Evolutionary conservation across 331 rosid genomes (phyloP).

Genomic region (Pyracantha coccinea): DNA sequence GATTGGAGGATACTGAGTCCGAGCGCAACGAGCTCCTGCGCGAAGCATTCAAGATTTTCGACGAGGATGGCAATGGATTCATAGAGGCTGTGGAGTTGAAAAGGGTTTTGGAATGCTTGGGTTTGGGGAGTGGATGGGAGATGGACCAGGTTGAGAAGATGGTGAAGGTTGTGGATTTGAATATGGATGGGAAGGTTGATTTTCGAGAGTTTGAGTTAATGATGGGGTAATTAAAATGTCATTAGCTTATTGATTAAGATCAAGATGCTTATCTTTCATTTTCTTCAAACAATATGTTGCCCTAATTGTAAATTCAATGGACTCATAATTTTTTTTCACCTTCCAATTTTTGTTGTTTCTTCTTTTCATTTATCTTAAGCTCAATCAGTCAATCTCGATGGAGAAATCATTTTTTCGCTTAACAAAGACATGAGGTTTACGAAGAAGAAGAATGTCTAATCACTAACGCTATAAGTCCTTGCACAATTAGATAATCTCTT

Average conservation of each 20-base stretch:
- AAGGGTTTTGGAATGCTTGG: conserved; percentile 85
- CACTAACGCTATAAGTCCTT: too few species aligned
- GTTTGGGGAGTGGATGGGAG: conserved; percentile 79
- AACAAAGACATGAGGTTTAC: too few species aligned
- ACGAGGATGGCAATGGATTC: conserved; percentile 80
- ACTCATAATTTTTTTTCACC: background rate
- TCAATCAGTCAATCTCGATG: too few species aligned
- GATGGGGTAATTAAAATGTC: conserved; percentile 43
- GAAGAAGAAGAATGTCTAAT: too few species aligned
- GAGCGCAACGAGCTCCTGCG: conserved; percentile 44
- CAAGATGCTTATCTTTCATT: background rate
- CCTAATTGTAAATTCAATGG: conserved; percentile 28
- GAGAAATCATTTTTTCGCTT: too few species aligned
- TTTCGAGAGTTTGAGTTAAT: conserved; percentile 70
- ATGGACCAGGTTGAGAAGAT: conserved; percentile 64
- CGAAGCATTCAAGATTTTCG: conserved; percentile 83
- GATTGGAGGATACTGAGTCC: conserved; percentile 29
- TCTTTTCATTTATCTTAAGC: background rate
- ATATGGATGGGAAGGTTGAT: conserved; percentile 85
- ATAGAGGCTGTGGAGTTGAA: conserved; percentile 85
- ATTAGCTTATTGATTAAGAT: background rate
- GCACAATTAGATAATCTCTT: too few species aligned
- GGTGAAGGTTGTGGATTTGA: conserved; percentile 76
- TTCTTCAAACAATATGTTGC: background rate
- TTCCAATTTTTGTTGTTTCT: background rate